Evolutionary conservation across 2,329 filamentous ascomycete species (phyloP), one percentile per base, ranked within the genome.

Genomic region (Chaetoscypha palmicola): DNA sequence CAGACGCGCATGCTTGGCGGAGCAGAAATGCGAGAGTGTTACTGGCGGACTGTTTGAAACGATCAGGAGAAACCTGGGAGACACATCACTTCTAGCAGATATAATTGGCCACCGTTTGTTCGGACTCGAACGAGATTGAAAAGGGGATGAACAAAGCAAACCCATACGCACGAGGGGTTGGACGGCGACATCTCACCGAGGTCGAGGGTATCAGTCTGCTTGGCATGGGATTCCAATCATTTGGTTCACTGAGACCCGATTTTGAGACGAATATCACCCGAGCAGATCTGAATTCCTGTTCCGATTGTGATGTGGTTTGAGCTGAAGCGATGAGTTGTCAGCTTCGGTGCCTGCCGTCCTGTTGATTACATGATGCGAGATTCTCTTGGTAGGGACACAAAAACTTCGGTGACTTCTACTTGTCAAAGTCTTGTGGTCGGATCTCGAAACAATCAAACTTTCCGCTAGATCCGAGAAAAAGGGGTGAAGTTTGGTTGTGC

Each of bases 41-140:
- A 50, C 38, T 50, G 48, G 48, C 28, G 23, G 19, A 40, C 4
- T 43, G 48, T 50, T 50, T 47, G 41, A 50, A 50, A 45, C 48
- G 38, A 21, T 21, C 17, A 26, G 19, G 38, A 21, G 19, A n/a
- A 37, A 17, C 30, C 23, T 30, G 38, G 30, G 42, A 35, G 24
- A 23, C 7, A 32, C 3, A 12, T 4, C 17, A 17, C 14, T 24
- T 24, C 19, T 14, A 14, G 9, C 16, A 17, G 19, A 7, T 5
- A 37, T 45, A 30, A 49, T 47, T 38, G 47, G 44, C 21, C 17
- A 19, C 31, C 40, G 22, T 21, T 16, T 24, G 21, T 14, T 41
- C 39, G 39, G 31, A 30, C 8, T 21, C 11, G 4, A 17, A 16
- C 11, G 7, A 28, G 12, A 12, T 7, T 28, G 24, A 28, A 28